phyloP scores from a whole-genome alignment of 2,329 filamentous ascomycete species.

The Polytolypa hystricis region DNA sequence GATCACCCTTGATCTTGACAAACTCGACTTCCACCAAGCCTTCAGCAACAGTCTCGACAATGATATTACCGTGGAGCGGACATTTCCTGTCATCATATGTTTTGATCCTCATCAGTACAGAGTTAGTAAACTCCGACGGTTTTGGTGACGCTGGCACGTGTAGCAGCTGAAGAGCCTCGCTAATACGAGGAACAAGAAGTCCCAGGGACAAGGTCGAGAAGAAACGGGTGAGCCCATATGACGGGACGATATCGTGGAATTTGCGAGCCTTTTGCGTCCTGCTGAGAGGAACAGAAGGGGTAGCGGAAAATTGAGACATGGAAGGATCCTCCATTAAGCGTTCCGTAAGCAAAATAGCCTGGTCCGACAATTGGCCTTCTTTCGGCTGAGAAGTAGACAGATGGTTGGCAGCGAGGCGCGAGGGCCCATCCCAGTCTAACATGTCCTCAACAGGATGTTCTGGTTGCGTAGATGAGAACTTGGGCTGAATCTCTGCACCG shows the following conservation, averaged over 20 bases:
- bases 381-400: constrained; percentile 39
- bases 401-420: constrained; percentile 39
- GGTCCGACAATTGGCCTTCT: constrained; percentile 20
- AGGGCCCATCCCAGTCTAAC: constrained; percentile 75
- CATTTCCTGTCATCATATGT: constrained; percentile 48
- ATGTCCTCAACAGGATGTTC: constrained; percentile 64
- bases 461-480: constrained; percentile 73
- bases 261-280: constrained; percentile 79
- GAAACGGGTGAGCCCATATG: constrained; percentile 81
- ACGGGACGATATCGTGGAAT: constrained; percentile 84
- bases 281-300: constrained; percentile 65
- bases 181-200: constrained; percentile 67
- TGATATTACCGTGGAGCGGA: constrained; percentile 33
- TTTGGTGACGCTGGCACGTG: constrained; percentile 56
- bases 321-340: constrained; percentile 75
- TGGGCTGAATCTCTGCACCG: constrained; percentile 30
- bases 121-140: constrained; percentile 38
- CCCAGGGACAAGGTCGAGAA: constrained; percentile 68
- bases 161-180: constrained; percentile 71
- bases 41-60: constrained; percentile 35
- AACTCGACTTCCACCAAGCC: constrained; percentile 78
- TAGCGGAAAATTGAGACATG: constrained; percentile 69
- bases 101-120: constrained; percentile 59
- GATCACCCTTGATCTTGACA: constrained; percentile 89
- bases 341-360: constrained; percentile 41